A percentile compares a stretch with the other conserved stretches of the same genome.
These are phyloP conservation scores for Fusarium ramigenum DNA, from an alignment of 2,329 filamentous ascomycete genomes.

Conservation along the genomic window DNA sequence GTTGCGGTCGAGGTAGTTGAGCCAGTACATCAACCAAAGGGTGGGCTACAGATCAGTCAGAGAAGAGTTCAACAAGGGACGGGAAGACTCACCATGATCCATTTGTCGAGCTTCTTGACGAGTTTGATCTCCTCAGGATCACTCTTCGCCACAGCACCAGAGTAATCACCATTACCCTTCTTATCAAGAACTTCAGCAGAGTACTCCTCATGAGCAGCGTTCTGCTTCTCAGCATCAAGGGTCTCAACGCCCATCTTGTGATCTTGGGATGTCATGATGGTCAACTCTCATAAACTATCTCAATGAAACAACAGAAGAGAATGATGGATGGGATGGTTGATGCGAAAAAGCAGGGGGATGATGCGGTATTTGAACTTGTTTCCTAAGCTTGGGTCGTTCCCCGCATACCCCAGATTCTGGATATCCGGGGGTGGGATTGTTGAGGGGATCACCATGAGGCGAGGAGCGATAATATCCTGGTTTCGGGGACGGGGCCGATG, in stretches of 20 bases:
- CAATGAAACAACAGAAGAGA: not conserved
- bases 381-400: not conserved
- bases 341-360: not conserved
- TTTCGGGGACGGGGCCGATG: slow-evolving; percentile 27
- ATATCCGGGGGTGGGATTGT: slow-evolving; percentile 28
- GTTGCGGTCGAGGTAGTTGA: slow-evolving; percentile 59
- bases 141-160: slow-evolving; percentile 31
- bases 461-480: not conserved
- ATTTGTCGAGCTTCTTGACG: slow-evolving; percentile 33
- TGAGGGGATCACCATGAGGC: slow-evolving; percentile 27
- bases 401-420: slow-evolving; percentile 34
- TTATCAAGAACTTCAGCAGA: slow-evolving; percentile 33
- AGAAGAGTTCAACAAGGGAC: not conserved
- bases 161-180: slow-evolving; percentile 32
- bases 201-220: slow-evolving; percentile 28
- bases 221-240: slow-evolving; percentile 33
- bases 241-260: slow-evolving; percentile 11
- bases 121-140: slow-evolving; percentile 35
- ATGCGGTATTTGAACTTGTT: slow-evolving; percentile 28
- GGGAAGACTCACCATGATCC: slow-evolving; percentile 24
- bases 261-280: slow-evolving; percentile 16
- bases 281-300: not conserved
- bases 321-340: not conserved
- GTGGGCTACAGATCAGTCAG: slow-evolving; percentile 39
- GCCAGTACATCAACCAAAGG: slow-evolving; percentile 54